Base-by-base conservation (phyloP, 257 asterid species). In the Salvia hispanica region DNA sequence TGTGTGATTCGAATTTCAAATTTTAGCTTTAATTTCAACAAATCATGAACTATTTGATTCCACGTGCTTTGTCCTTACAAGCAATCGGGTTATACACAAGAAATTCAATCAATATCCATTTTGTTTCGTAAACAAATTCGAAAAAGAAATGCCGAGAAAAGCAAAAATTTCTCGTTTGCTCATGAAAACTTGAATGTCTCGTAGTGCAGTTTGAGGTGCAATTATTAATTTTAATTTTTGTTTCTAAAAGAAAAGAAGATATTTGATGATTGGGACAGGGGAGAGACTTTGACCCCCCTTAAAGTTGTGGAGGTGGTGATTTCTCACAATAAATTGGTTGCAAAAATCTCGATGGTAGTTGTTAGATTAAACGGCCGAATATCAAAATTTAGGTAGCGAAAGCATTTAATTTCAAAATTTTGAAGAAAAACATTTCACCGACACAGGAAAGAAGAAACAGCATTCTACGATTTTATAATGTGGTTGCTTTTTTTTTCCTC, bases 291-390 rank as follows among this genome's bases (percentile, higher is more conserved):
- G 74, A 64, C 76, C 64, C 76, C 64, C 31, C 34, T 14, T 37
- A 39, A 55, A 28, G 40, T 63, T 46, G 53, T 75, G 79, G 65
- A 64, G 64, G 75, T 47, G 67, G 56, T 56, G 66, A 62, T 46
- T 62, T 52, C 66, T 44, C 28, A 33, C 28, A 62, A 15, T 0
- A 0, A n/a, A 45, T 53, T 58, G 70, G 21, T 14, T 25, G 58
- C 75, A 39, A 57, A 43, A 56, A 64, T 47, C 61, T 46, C 71
- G 61, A 62, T 15, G 74, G 42, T 58, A 4, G 77, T 48, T 65
- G 68, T 14, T 43, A 1, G 21, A 58, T 56, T 56, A 39, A 75
- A 70, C 73, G 80, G 70, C 70, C 73, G 65, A 64, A 25, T 63
- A 45, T 66, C 60, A 54, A 69, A 61, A 39, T 50, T 52, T 14